A percentile compares a stretch with the other conserved stretches of the same genome.
These are phyloP conservation scores for Dictyostelium intermedium DNA, from an alignment of 78 protist genomes.

Conservation along the genomic window DNA sequence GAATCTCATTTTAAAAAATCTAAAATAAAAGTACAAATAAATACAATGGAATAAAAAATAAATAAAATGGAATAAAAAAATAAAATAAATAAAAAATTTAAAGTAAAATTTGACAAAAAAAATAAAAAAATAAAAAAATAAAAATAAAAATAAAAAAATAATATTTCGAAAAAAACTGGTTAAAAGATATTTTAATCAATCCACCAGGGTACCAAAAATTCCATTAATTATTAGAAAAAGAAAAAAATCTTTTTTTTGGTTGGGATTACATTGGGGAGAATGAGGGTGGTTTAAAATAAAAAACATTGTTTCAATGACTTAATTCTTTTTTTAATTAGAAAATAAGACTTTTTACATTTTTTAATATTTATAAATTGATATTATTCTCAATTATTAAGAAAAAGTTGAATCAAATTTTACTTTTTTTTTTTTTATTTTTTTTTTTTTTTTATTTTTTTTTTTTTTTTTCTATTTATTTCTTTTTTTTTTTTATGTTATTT, in stretches of 20 bases:
- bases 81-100: not conserved
- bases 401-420: too few relatives aligned
- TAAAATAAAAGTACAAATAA: not conserved
- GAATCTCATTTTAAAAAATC: not conserved
- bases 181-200: not conserved
- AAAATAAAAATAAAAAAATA: not conserved
- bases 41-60: not conserved
- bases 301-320: too few relatives aligned
- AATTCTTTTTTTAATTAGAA: too few relatives aligned
- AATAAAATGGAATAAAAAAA: too few relatives aligned
- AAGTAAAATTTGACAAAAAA: not conserved
- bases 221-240: not conserved
- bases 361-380: too few relatives aligned
- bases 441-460: not conserved
- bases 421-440: too few relatives aligned
- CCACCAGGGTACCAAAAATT: not conserved
- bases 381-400: too few relatives aligned
- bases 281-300: too few relatives aligned
- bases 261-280: too few relatives aligned
- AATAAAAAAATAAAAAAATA: not conserved
- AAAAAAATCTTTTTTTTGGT: not conserved
- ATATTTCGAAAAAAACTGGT: not conserved
- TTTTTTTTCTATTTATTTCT: not conserved
- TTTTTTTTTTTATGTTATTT: not conserved
- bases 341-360: too few relatives aligned